phyloP scores from a whole-genome alignment of 2,329 filamentous ascomycete species.

The Zymoseptoria crescenta region DNA sequence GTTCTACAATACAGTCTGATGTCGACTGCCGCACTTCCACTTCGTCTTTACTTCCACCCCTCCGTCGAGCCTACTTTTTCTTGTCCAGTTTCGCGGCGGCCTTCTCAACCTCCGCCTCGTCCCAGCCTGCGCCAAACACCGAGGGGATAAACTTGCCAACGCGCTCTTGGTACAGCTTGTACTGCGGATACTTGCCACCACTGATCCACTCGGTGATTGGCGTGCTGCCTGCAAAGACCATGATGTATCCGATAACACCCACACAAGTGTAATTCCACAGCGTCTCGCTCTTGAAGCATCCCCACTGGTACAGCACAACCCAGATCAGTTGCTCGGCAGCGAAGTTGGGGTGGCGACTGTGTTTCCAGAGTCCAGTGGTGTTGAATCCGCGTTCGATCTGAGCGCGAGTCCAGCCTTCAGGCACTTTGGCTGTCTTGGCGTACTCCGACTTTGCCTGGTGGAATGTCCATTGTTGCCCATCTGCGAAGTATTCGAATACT shows the following conservation, averaged over 20 bases:
- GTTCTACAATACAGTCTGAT: no score
- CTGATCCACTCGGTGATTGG: constrained; percentile 79
- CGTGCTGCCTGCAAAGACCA: constrained; percentile 85
- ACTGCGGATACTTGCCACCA: constrained; percentile 77
- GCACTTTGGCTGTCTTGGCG: constrained; percentile 62
- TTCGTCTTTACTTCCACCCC: no score
- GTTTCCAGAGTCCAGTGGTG: constrained; percentile 75
- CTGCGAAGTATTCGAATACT: constrained; percentile 68
- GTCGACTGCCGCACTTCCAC: no score
- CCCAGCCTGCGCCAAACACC: constrained; percentile 26
- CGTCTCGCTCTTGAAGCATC: constrained; percentile 62
- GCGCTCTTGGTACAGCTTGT: constrained; percentile 70
- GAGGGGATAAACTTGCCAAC: constrained; percentile 78
- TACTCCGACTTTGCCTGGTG: constrained; percentile 76
- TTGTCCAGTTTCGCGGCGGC: constrained; percentile 9
- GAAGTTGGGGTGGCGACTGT: constrained; percentile 91
- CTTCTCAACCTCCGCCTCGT: constrained; percentile 23
- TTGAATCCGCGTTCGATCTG: constrained; percentile 88
- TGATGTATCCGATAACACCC: constrained; percentile 61
- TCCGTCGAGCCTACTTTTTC: constrained; percentile 2
- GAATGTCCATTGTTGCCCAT: constrained; percentile 89
- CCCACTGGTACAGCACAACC: constrained; percentile 84
- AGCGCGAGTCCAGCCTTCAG: constrained; percentile 49
- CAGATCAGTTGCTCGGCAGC: constrained; percentile 85
- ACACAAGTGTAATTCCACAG: constrained; percentile 70